Conservation (phyloP, 2,329 filamentous ascomycete species). For the Cladophialophora yegresii region DNA sequence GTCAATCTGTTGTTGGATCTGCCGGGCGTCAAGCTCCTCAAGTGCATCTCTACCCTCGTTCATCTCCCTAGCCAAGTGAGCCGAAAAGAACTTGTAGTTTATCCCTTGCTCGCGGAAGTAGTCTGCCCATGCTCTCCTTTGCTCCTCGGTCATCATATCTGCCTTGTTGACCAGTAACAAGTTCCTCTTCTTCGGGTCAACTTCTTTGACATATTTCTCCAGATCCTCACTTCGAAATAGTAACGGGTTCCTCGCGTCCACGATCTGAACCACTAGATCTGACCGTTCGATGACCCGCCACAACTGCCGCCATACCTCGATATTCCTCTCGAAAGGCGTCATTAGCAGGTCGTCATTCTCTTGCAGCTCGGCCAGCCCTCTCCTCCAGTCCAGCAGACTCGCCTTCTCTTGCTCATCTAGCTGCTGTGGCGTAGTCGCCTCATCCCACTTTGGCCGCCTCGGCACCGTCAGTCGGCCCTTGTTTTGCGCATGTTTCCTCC, state of each 20-base stretch:
- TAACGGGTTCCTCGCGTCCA: conserved; percentile 91
- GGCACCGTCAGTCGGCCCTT: conserved; percentile 80
- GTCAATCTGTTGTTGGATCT: conserved; percentile 32
- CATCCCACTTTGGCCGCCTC: conserved; percentile 84
- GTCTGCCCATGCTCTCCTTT: conserved; percentile 80
- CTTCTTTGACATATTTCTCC: conserved; percentile 90
- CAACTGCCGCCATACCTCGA: conserved; percentile 96
- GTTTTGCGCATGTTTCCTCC: conserved; percentile 82
- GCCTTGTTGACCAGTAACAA: conserved; percentile 95
- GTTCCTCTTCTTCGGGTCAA: conserved; percentile 85
- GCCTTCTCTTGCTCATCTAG: conserved; percentile 78
- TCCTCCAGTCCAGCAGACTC: conserved; percentile 80
- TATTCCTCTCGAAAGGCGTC: conserved; percentile 95
- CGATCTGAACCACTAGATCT: conserved; percentile 95
- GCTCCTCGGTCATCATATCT: conserved; percentile 92
- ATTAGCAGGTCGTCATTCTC: conserved; percentile 93
- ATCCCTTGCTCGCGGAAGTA: conserved; percentile 81
- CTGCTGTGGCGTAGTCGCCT: conserved; percentile 77
- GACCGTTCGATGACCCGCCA: conserved; percentile 98
- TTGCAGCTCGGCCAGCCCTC: conserved; percentile 86
- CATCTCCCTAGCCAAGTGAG: conserved; percentile 82
- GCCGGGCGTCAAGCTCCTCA: conserved; percentile 49
- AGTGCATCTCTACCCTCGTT: conserved; percentile 70
- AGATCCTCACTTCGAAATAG: conserved; percentile 93
- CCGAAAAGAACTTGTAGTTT: conserved; percentile 95